phyloP scores from a whole-genome alignment of 441 rosid genomes.

The Aquilaria agallochum region DNA sequence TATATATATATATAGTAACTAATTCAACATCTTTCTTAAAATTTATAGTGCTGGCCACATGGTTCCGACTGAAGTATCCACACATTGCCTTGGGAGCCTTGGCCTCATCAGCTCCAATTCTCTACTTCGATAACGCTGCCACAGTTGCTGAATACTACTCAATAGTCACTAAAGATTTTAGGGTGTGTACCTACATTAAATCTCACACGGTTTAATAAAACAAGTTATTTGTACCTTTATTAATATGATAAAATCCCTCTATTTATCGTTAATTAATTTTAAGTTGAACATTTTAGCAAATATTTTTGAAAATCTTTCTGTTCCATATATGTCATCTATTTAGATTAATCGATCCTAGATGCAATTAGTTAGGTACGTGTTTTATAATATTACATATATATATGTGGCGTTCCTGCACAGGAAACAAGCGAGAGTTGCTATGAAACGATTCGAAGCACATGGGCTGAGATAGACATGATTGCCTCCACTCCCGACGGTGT shows the following conservation, averaged over 20 bases:
- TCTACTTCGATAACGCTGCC: slow-evolving; percentile 48
- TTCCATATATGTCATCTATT: too few relatives aligned
- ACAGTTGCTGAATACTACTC: slow-evolving; percentile 38
- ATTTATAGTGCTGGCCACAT: slow-evolving; percentile 50
- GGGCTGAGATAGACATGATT: slow-evolving; percentile 46
- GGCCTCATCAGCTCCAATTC: slow-evolving; percentile 65
- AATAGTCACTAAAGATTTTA: slow-evolving; percentile 41
- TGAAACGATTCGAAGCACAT: slow-evolving; percentile 39
- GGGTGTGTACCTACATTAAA: slow-evolving; percentile 14
- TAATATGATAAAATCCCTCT: not conserved
- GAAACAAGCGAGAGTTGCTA: slow-evolving; percentile 52
- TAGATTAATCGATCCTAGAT: too few relatives aligned
- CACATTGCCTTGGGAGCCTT: slow-evolving; percentile 59
- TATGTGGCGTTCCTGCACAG: slow-evolving; percentile 17
- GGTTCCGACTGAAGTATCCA: slow-evolving; percentile 64
- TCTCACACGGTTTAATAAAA: too few relatives aligned
- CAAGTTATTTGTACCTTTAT: not conserved
- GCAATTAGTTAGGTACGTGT: too few relatives aligned
- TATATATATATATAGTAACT: too few relatives aligned
- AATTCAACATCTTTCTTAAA: not conserved
- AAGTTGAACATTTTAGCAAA: not conserved
- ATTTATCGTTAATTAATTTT: not conserved
- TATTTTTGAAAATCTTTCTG: not conserved
- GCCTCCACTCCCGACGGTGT: slow-evolving; percentile 51
- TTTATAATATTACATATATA: too few relatives aligned